Evolutionary conservation across 2,329 filamentous ascomycete genomes (phyloP).

Genomic region (Ceratocystis ficicola): DNA sequence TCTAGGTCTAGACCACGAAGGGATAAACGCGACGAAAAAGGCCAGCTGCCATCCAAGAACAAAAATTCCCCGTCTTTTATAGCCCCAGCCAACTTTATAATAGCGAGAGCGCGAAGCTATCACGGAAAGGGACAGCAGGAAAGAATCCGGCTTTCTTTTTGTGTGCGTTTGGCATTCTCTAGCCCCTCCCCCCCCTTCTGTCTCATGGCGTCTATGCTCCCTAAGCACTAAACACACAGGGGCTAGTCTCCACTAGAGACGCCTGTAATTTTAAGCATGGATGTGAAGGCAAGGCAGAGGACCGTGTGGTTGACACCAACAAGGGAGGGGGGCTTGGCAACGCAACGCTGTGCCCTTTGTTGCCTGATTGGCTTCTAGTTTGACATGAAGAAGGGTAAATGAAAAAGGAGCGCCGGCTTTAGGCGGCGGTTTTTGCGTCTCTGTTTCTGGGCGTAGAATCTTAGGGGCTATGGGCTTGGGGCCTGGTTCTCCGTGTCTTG

Average conservation of each 20-base stretch:
- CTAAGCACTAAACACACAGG: neutral
- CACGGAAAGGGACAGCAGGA: neutral
- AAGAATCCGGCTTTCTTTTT: neutral
- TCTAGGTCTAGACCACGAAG: too few relatives aligned
- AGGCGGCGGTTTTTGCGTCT: neutral
- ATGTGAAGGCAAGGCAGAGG: neutral
- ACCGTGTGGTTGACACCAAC: neutral
- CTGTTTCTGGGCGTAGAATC: neutral
- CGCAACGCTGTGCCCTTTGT: neutral
- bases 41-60: too few relatives aligned
- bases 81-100: neutral
- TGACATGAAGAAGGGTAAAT: neutral
- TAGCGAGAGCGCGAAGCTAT: constrained; percentile 6
- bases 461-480: neutral
- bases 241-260: neutral
- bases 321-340: neutral
- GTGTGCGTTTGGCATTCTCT: neutral
- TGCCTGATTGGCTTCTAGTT: neutral
- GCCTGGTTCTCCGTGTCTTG: neutral
- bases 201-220: neutral
- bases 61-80: neutral
- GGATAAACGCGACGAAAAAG: too few relatives aligned
- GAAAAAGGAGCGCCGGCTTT: neutral
- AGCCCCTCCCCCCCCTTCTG: neutral
- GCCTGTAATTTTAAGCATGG: constrained; percentile 2